Percentiles rank a stretch among this genome's conserved stretches.
These are phyloP conservation scores for Lodderomyces metapsilosis DNA, from an alignment of 1,139 yeast species.

Conservation along the genomic window DNA sequence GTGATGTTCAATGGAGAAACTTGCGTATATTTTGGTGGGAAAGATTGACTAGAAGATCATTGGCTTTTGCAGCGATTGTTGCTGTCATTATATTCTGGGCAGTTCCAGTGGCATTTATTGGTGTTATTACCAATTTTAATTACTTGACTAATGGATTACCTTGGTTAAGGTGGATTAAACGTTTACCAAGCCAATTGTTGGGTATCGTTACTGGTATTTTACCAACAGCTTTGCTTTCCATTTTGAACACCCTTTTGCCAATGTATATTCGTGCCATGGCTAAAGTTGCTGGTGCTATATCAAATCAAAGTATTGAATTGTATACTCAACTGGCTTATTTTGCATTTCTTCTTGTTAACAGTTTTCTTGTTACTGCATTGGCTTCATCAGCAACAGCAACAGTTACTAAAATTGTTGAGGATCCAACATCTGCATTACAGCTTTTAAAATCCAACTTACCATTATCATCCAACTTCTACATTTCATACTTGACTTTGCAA, in stretches of 20 bases:
- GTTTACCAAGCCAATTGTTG: conserved; percentile 55
- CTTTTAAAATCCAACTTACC: conserved; percentile 77
- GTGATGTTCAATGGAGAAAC: conserved; percentile 64
- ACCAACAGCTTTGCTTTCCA: conserved; percentile 65
- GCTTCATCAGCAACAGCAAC: conserved; percentile 75
- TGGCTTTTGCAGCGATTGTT: conserved; percentile 58
- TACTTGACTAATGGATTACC: conserved; percentile 60
- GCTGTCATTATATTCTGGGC: conserved; percentile 76
- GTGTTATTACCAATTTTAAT: conserved; percentile 72
- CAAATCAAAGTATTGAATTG: conserved; percentile 61
- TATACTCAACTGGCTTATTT: conserved; percentile 77
- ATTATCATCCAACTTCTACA: conserved; percentile 83
- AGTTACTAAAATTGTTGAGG: conserved; percentile 60
- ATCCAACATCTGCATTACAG: conserved; percentile 67
- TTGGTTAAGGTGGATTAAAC: conserved; percentile 61
- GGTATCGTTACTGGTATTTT: conserved; percentile 75
- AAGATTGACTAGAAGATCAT: conserved; percentile 56
- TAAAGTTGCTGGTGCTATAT: conserved; percentile 61
- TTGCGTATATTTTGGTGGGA: conserved; percentile 86
- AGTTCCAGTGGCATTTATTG: conserved; percentile 82
- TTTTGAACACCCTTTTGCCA: conserved; percentile 76
- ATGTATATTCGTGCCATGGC: conserved; percentile 75
- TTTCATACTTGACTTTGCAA: conserved; percentile 70
- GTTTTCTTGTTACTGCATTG: conserved; percentile 65
- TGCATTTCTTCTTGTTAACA: conserved; percentile 68